These are phyloP conservation scores for Penicillium ochrochloron DNA, from an alignment of 495 filamentous ascomycete genomes.

Conservation along the genomic window DNA sequence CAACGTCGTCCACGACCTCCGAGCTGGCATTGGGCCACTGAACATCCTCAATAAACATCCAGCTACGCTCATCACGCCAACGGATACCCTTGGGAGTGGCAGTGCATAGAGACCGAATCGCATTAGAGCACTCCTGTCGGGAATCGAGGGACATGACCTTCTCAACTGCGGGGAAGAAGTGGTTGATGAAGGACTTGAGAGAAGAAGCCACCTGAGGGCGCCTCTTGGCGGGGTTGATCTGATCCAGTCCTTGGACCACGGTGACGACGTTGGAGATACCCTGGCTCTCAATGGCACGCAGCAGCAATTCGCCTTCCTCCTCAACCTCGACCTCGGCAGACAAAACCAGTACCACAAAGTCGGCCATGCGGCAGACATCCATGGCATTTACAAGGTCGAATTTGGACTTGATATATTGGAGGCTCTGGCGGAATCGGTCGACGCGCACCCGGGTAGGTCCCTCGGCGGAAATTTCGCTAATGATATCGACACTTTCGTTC, in stretches of 20 bases:
- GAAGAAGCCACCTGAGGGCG: conserved; percentile 74
- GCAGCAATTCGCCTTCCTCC: conserved; percentile 74
- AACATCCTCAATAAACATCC: conserved; percentile 88
- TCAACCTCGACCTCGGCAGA: conserved; percentile 84
- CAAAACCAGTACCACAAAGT: conserved; percentile 84
- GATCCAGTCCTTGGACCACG: conserved; percentile 77
- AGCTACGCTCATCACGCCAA: conserved; percentile 93
- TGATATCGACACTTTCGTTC: conserved; percentile 78
- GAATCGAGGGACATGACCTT: conserved; percentile 87
- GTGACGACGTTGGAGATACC: conserved; percentile 86
- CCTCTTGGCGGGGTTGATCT: conserved; percentile 76
- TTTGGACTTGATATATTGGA: conserved; percentile 77
- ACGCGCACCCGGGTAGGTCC: conserved; percentile 67
- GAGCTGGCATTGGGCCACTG: conserved; percentile 62
- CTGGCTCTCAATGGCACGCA: conserved; percentile 87
- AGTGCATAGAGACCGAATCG: conserved; percentile 87
- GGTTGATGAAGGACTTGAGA: conserved; percentile 85
- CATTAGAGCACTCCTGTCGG: conserved; percentile 83
- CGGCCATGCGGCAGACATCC: conserved; percentile 85
- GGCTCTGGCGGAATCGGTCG: conserved; percentile 89
- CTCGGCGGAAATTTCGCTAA: conserved; percentile 64
- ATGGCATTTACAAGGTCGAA: conserved; percentile 74
- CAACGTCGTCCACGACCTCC: conserved; percentile 56
- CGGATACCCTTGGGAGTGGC: conserved; percentile 86
- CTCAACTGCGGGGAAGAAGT: conserved; percentile 88